These are phyloP conservation scores for Botrytis byssoidea DNA, from an alignment of 2,329 filamentous ascomycete genomes.

Conservation along the genomic window DNA sequence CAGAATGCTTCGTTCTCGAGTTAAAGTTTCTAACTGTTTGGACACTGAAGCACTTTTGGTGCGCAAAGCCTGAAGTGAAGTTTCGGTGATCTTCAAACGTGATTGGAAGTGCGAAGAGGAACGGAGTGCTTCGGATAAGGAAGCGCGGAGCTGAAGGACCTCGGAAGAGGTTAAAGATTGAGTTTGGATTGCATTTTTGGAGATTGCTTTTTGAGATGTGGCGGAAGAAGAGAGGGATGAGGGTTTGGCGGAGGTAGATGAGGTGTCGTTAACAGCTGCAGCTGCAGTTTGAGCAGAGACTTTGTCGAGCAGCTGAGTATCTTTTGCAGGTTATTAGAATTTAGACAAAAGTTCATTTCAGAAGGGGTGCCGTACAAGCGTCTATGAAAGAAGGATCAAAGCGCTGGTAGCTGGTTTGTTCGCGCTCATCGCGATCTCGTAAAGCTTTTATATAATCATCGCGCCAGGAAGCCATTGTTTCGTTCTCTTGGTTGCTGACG, in stretches of 20 bases:
- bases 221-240: constrained; percentile 34
- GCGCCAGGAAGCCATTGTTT: constrained; percentile 55
- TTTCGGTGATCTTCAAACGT: constrained; percentile 59
- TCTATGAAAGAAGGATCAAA: constrained; percentile 68
- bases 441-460: constrained; percentile 78
- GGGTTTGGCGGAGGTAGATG: constrained; percentile 26
- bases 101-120: constrained; percentile 67
- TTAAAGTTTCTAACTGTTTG: constrained; percentile 60
- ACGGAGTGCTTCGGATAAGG: constrained; percentile 75
- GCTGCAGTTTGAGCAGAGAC: constrained; percentile 62
- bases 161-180: constrained; percentile 34
- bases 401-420: constrained; percentile 58
- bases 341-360: neutral
- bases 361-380: constrained; percentile 60
- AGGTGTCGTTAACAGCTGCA: constrained; percentile 43
- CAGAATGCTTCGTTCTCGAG: constrained; percentile 60
- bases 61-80: constrained; percentile 64
- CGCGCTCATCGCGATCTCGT: constrained; percentile 66
- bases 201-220: constrained; percentile 38
- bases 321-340: constrained; percentile 42
- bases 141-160: constrained; percentile 57
- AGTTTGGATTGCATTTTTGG: constrained; percentile 35
- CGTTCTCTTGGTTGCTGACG: constrained; percentile 20
- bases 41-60: constrained; percentile 58
- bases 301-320: constrained; percentile 65